phyloP scores from a whole-genome alignment of 352 stramenopile genomes.

The Globisporangium cederbergense region DNA sequence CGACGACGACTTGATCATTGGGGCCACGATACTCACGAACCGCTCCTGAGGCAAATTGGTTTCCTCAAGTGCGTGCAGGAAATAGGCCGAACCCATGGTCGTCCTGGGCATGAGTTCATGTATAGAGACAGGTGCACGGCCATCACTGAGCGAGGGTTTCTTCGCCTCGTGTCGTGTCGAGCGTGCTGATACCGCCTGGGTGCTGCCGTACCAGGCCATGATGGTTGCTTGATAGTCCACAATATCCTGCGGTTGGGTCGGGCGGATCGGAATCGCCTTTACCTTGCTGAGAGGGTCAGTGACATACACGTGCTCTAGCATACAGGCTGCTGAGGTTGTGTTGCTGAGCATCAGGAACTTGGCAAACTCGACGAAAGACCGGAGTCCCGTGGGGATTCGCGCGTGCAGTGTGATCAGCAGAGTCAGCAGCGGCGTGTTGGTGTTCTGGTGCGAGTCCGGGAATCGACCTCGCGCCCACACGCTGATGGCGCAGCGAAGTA shows the following conservation, averaged over 20 bases:
- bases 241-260: slow-evolving; percentile 8
- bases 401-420: slow-evolving; percentile 32
- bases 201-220: slow-evolving; percentile 32
- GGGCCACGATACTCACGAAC: slow-evolving; percentile 65
- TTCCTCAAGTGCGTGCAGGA: slow-evolving; percentile 46
- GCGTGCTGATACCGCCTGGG: slow-evolving; percentile 6
- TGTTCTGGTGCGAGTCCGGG: slow-evolving; percentile 22
- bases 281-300: background rate
- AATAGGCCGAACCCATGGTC: slow-evolving; percentile 40
- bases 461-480: slow-evolving; percentile 43
- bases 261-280: slow-evolving; percentile 6
- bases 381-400: slow-evolving; percentile 37
- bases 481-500: slow-evolving; percentile 38
- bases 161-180: slow-evolving; percentile 6
- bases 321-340: slow-evolving; percentile 27
- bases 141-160: background rate
- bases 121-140: background rate
- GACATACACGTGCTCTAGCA: slow-evolving; percentile 62
- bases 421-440: slow-evolving; percentile 24
- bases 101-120: slow-evolving; percentile 42
- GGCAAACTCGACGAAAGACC: slow-evolving; percentile 64
- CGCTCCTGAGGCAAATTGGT: slow-evolving; percentile 38
- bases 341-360: slow-evolving; percentile 49
- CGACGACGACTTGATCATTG: slow-evolving; percentile 44
- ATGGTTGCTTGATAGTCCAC: slow-evolving; percentile 17